Percentiles rank a stretch among this genome's conserved stretches.
Conservation (phyloP, 179 eudicot species). For the Vitellaria paradoxa region DNA sequence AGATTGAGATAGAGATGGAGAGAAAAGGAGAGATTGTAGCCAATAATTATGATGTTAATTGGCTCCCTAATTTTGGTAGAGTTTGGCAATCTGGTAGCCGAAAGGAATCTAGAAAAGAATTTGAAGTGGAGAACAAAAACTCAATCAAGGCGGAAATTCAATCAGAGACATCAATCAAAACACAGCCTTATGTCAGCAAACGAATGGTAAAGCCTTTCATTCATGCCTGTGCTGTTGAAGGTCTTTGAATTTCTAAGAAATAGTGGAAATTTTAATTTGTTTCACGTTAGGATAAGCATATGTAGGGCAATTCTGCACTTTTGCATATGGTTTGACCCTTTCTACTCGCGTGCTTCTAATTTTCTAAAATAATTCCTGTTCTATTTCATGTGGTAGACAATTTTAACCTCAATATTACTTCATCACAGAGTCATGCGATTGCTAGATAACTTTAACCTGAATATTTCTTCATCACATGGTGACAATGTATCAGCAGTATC, state of each 20-base stretch:
- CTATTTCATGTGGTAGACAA: background rate
- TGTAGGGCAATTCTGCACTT: background rate
- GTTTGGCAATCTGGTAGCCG: slow-evolving; percentile 97
- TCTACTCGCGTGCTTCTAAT: background rate
- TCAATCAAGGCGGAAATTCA: slow-evolving; percentile 29
- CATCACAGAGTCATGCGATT: no score
- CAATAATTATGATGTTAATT: slow-evolving; percentile 45
- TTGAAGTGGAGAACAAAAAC: slow-evolving; percentile 46
- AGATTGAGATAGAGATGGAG: slow-evolving; percentile 84
- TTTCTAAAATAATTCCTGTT: background rate
- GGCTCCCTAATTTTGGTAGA: slow-evolving; percentile 95
- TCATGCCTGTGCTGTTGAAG: background rate
- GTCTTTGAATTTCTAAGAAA: background rate
- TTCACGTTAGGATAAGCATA: background rate
- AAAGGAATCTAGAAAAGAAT: slow-evolving; percentile 88
- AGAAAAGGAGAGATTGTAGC: slow-evolving; percentile 61
- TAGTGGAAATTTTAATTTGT: background rate
- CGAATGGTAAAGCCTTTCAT: slow-evolving; percentile 55
- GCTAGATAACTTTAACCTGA: no score
- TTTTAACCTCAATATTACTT: background rate
- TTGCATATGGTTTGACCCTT: background rate
- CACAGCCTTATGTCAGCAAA: slow-evolving; percentile 89
- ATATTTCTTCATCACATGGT: background rate
- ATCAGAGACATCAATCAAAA: slow-evolving; percentile 35
- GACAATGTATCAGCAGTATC: background rate